These are phyloP conservation scores for Trypanosoma conorhini DNA, from an alignment of 208 protist genomes.

Conservation along the genomic window DNA sequence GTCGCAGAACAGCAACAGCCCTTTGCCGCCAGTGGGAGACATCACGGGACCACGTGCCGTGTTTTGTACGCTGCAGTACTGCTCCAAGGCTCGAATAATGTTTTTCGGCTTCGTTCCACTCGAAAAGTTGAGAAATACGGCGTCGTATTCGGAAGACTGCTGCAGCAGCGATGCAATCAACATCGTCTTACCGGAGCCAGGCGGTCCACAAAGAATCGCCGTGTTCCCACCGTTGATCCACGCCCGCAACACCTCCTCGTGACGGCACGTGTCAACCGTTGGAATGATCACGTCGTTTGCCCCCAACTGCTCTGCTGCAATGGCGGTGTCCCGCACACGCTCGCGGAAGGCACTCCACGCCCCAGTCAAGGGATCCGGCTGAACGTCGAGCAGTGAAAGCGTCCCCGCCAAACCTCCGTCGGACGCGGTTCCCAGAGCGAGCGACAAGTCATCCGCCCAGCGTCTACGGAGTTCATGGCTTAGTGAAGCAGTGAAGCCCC, in stretches of 20 bases:
- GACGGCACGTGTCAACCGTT: constrained; percentile 98
- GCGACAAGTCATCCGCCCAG: constrained; percentile 57
- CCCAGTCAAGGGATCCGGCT: constrained; percentile 74
- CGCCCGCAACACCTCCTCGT: constrained; percentile 95
- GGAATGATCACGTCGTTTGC: constrained; percentile 96
- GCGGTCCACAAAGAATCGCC: constrained; percentile 97
- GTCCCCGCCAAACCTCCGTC: constrained; percentile 14
- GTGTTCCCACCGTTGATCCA: constrained; percentile 95
- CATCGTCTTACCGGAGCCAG: constrained; percentile 99
- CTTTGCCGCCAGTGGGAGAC: constrained; percentile 87
- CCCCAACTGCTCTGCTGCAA: constrained; percentile 93
- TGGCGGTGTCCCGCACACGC: constrained; percentile 77
- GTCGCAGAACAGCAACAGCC: constrained; percentile 99
- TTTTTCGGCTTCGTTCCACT: constrained; percentile 95
- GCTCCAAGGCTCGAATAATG: constrained; percentile 97
- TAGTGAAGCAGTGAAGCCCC: constrained; percentile 92
- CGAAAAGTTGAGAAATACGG: constrained; percentile 99
- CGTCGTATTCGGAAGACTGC: constrained; percentile 92
- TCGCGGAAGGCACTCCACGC: constrained; percentile 79
- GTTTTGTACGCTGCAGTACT: constrained; percentile 95
- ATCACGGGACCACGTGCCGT: constrained; percentile 93
- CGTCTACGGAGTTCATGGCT: constrained; percentile 52
- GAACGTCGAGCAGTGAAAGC: constrained; percentile 81
- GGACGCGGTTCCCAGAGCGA: constrained; percentile 31
- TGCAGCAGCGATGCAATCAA: constrained; percentile 94